Conservation (phyloP, 352 stramenopile genomes). For the Pythium monospermum region DNA sequence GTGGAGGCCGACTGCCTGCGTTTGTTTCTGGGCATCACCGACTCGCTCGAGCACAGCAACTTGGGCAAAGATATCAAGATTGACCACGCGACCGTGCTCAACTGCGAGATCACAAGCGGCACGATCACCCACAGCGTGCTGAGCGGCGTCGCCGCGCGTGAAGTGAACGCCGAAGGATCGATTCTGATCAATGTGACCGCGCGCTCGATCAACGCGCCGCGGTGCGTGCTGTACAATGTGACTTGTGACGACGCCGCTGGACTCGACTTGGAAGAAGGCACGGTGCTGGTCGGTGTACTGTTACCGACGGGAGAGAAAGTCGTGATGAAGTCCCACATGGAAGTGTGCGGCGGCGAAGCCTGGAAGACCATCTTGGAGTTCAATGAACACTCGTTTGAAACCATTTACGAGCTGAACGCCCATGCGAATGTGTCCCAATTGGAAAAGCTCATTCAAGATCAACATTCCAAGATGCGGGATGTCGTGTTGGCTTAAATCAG, state of each 20-base stretch:
- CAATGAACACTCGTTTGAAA: conserved; percentile 94
- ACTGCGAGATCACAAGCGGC: conserved; percentile 67
- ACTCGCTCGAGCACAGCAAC: conserved; percentile 72
- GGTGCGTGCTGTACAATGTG: conserved; percentile 97
- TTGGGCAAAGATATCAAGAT: conserved; percentile 52
- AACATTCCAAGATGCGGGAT: conserved; percentile 75
- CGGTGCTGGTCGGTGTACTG: conserved; percentile 93
- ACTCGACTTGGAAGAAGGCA: conserved; percentile 89
- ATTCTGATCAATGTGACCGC: conserved; percentile 98
- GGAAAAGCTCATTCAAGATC: conserved; percentile 79
- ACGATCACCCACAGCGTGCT: conserved; percentile 82
- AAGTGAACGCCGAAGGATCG: conserved; percentile 91
- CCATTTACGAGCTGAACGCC: conserved; percentile 93
- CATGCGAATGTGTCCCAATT: conserved; percentile 82
- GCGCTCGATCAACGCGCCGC: conserved; percentile 92
- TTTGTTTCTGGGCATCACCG: conserved; percentile 73
- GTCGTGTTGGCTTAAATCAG: conserved; percentile 56
- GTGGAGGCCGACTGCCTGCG: conserved; percentile 79
- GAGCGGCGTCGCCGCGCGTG: conserved; percentile 82
- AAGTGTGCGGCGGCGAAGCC: conserved; percentile 91
- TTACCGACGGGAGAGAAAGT: conserved; percentile 90
- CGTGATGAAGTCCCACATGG: conserved; percentile 88
- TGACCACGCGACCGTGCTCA: conserved; percentile 69
- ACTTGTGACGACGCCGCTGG: conserved; percentile 88
- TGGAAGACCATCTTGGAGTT: conserved; percentile 92